Base-by-base conservation (phyloP, 129 eudicot species). In the Centrapalus pauciflorus region DNA sequence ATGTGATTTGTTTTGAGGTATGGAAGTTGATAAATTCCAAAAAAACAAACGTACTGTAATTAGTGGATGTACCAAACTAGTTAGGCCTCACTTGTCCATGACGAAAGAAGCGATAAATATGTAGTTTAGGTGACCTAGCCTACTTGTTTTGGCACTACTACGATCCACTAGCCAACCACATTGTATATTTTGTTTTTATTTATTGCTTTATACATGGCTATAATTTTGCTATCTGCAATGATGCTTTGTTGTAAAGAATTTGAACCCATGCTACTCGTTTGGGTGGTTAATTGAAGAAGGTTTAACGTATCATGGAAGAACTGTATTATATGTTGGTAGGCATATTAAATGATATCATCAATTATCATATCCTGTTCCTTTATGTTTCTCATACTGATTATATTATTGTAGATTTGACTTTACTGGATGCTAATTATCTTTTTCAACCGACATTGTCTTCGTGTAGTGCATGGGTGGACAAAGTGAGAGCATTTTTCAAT, bases 401-500 rank as follows among this genome's bases (percentile, higher is more conserved):
- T 28, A 27, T 32, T 23, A 24, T 40, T 43, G 13, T 74, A 49
- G 49, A 17, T 28, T 20, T 2, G 11, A 13, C 35, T 7, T n/a
- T 34, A 64, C 20, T 24, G 20, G 51, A 43, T 68, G 58, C 56
- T 33, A 35, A 41, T 27, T 56, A 24, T 38, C 41, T 46, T 55
- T 52, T 32, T 46, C 29, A 21, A 26, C 41, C 41, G 24, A 57
- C 78, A 19, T 17, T 64, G n/a, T 35, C 67, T 37, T 38, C 33
- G 16, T 77, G 63, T 66, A 94, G 99, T 61, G 70, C 46, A 72
- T 94, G 99, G 99, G 79, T 82, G 78, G 82, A 86, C 30, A 73
- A 89, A 79, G 99, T 81, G 70, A 77, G 37, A 54, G 16, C 27
- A 32, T 94, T 89, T 73, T 77, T 84, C 70, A 66, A 73, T 50